Base-by-base conservation (phyloP, 352 stramenopile genomes). In the Globisporangium canariense region DNA sequence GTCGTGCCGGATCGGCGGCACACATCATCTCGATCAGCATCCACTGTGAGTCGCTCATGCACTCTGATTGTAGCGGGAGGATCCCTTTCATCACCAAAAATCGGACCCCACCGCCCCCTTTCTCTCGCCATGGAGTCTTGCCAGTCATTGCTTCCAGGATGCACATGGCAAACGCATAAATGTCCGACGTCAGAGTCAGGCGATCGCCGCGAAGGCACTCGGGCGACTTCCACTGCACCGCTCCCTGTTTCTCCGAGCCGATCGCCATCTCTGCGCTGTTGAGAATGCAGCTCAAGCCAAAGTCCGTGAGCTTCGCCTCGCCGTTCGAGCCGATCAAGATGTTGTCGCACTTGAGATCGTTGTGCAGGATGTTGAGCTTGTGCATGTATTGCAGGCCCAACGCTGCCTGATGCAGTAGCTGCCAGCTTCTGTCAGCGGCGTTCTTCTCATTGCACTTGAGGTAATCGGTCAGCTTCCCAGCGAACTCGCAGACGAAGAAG, bases 401-500 rank as follows among this genome's bases (percentile, higher is more conserved):
- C 6, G 16, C 34, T 2, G 30, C 34, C 34, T 60, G 36, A 16
- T 34, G 14, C 54, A 60, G 8, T 13, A 50, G 13, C 36, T 50
- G 18, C 34, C 54, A 60, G 50, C 28, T 56, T 8, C n/a, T 40
- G 28, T 41, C 28, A 3, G 28, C 18, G 16, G n/a, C 32, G 13
- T 40, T 22, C 6, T 14, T 22, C 25, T 28, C 25, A 22, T 40
- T 20, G 25, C 13, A 13, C 50, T 56, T 22, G 11, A 56, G 7
- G 8, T 56, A 40, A 14, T 38, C 13, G 2, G 2, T 14, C 50
- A 56, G 14, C 2, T 25, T 40, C 50, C 50, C 50, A 7, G 50
- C 50, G 25, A 56, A 63, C 50, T 69, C 62, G 10, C 62, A 69
- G 34, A 73, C 58, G 18, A 73, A 54, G 13, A 69, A 69, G 30